A percentile compares a stretch with the other conserved stretches of the same genome.
Conservation (phyloP, 257 asterid genomes). For the Solanum piurae region DNA sequence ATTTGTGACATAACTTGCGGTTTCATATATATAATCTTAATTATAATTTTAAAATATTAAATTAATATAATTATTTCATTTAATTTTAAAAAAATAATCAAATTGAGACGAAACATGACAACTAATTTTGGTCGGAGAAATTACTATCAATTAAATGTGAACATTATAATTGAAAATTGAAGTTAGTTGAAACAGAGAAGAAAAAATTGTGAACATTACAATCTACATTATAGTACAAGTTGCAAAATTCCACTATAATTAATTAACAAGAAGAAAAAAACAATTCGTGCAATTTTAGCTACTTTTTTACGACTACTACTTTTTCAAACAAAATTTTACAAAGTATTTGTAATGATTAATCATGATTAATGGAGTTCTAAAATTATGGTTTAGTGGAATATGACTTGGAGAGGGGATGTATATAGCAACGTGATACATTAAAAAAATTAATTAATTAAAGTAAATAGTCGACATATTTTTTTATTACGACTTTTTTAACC, state of each 20-base stretch:
- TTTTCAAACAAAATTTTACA: background rate
- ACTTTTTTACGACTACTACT: background rate
- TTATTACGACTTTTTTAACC: background rate
- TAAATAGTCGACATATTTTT: background rate
- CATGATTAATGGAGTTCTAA: background rate
- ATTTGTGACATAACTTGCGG: background rate
- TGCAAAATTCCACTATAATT: background rate
- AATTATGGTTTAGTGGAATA: background rate
- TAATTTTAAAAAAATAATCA: no score
- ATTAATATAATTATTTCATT: no score
- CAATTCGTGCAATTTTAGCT: background rate
- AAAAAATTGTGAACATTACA: no score
- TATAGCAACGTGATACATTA: background rate
- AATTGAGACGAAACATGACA: no score
- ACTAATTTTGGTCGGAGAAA: no score
- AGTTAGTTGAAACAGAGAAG: background rate
- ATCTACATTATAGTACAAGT: background rate
- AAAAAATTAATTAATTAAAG: background rate
- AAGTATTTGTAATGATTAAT: background rate
- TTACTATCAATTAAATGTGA: background rate
- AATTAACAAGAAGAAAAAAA: background rate
- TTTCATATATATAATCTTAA: no score
- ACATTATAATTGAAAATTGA: background rate
- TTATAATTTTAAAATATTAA: no score
- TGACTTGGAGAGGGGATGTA: background rate